Evolutionary conservation across 169 alveolate species (phyloP), one percentile per base, ranked within the genome.

Genomic region (Plasmodium fragile): DNA sequence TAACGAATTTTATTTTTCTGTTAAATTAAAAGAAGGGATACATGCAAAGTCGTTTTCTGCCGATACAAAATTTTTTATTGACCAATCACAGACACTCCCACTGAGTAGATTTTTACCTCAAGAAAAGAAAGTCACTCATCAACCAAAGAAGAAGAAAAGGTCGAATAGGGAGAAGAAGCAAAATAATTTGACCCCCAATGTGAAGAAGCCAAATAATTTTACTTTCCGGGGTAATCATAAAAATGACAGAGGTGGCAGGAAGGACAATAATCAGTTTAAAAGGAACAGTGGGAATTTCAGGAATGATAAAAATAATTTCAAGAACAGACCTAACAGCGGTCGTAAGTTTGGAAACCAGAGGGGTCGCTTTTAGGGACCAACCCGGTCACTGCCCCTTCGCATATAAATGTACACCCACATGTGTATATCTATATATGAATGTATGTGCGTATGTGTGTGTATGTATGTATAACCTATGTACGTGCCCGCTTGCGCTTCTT

Each of bases 1-100:
- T 55, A 97, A 97, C 83, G 98, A 98, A 78, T 97, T 96, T 96
- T 96, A 84, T 91, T 98, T 97, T 95, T 97, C 99, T 10, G 98
- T 98, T 45, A 97, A 97, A 80, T 92, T 98, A 96, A 92, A 82
- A 81, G 98, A 92, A 25, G 99, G 98, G 6, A 93, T 97, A 79
- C 94, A 95, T 82, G 99, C 99, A 16, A 92, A 90, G 52, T 97
- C 99, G 1, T 97, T 98, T 94, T 93, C 92, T 36, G 80, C 93
- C 30, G 96, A 95, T 25, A 97, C 99, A 6, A 85, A 96, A 78
- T 96, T 97, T 65, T 94, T 82, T 72, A 89, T 92, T 30, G 99
- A 97, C 89, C 95, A 96, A 59, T 96, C 96, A 70, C 99, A 97
- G 93, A 95, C 97, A 16, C 94, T 97, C 52, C 99, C 99, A 16